Evolutionary conservation across 306 rosid species (phyloP).

Genomic region (Astragalus glycyphyllos): DNA sequence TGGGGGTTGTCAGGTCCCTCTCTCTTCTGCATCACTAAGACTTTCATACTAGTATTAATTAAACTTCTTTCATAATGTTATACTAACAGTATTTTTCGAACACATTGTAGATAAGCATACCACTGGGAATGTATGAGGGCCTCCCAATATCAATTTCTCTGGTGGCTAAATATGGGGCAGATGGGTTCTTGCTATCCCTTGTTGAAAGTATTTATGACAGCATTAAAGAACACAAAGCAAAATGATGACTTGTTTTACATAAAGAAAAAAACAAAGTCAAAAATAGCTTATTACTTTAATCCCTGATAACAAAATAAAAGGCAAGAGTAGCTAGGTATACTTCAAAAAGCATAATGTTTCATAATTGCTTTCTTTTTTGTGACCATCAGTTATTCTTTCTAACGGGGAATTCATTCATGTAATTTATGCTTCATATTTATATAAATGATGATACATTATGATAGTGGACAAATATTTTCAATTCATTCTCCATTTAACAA

Average conservation of each 20-base stretch:
- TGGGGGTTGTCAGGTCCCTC: constrained; percentile 80
- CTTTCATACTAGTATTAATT: neutral
- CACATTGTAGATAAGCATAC: constrained; percentile 68
- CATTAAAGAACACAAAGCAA: constrained; percentile 49
- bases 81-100: neutral
- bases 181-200: constrained; percentile 72
- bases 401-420: neutral
- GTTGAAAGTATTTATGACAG: constrained; percentile 61
- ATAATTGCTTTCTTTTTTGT: no score
- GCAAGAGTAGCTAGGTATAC: no score
- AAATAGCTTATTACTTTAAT: no score
- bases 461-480: no score
- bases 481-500: neutral
- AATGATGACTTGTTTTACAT: neutral
- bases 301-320: no score
- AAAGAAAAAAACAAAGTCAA: neutral
- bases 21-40: neutral
- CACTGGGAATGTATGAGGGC: constrained; percentile 62
- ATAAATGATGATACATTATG: no score
- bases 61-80: neutral
- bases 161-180: constrained; percentile 75
- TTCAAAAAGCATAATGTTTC: no score
- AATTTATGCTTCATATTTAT: neutral
- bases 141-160: constrained; percentile 78
- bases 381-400: no score